Evolutionary conservation across 2,329 filamentous ascomycete species (phyloP), one percentile per base, ranked within the genome.

Genomic region (Lomentospora prolificans): DNA sequence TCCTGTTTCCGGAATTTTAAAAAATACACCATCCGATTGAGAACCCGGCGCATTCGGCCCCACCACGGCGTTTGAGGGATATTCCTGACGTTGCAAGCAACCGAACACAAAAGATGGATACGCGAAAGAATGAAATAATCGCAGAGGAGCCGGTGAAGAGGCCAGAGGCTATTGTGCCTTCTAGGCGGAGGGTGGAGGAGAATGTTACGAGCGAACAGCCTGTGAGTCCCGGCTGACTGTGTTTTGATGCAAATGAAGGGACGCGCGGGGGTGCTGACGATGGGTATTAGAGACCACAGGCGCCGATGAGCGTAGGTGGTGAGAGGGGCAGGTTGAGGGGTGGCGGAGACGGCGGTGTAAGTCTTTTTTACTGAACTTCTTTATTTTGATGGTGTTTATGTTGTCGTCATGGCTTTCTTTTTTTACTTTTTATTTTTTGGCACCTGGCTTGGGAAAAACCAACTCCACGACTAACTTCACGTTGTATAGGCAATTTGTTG

Each of bases 401-500:
- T n/a, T n/a, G n/a, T n/a, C n/a, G n/a, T n/a, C n/a, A n/a, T n/a
- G n/a, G n/a, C 30, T 1, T 50, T 48, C 9, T 7, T 46, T 8
- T 9, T 44, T 46, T 33, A 12, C 10, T 22, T 5, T 50, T 50
- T 25, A 14, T 25, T 28, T 2, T 12, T 6, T 33, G 12, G 30
- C 30, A 7, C 30, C 7, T 33, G 30, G 30, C 12, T 33, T 33
- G 7, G 30, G 30, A 33, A 33, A 33, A 12, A 12, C 30, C 19
- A 27, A 5, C 46, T 10, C 6, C 27, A 17, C 9, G 9, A 39
- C 28, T 7, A 36, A 22, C n/a, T n/a, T n/a, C n/a, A n/a, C n/a
- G n/a, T n/a, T n/a, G n/a, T n/a, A 7, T 24, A 72, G 70, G 70
- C 69, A 12, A 61, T 72, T 51, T 72, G 70, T 64, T 72, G 70